Percentiles rank a stretch among this genome's conserved stretches.
phyloP scores from a whole-genome alignment of 768 basidiomycete genomes.

The Auricularia heimuer region DNA sequence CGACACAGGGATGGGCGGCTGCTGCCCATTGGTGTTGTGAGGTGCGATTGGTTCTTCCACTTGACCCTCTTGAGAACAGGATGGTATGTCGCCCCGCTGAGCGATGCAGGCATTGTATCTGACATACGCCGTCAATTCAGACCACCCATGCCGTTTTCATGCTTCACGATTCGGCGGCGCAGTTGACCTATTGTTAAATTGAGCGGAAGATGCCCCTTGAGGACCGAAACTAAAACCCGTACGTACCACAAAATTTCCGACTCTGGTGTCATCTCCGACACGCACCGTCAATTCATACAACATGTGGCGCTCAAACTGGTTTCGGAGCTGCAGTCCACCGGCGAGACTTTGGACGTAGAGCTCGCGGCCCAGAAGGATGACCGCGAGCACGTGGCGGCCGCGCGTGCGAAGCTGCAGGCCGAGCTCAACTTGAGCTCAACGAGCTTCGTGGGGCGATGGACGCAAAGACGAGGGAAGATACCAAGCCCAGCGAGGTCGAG shows the following conservation, averaged over 20 bases:
- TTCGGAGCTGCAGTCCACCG: conserved; percentile 56
- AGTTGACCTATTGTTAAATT: no score
- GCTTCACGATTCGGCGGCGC: no score
- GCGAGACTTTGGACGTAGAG: conserved; percentile 56
- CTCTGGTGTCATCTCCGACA: no score
- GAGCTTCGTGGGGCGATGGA: conserved; percentile 75
- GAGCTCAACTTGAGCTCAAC: conserved; percentile 49
- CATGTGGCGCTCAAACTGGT: conserved; percentile 41
- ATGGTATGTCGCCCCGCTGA: no score
- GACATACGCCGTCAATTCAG: no score
- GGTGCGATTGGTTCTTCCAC: conserved; percentile 93
- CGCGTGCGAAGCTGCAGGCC: conserved; percentile 55
- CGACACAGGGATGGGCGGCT: no score
- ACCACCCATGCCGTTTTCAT: no score
- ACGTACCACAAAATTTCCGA: no score
- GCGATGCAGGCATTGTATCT: no score
- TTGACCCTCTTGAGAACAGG: conserved; percentile 45
- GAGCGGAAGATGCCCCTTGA: no score
- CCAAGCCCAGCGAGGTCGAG: conserved; percentile 71
- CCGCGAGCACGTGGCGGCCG: conserved; percentile 33
- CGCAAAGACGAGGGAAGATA: conserved; percentile 81
- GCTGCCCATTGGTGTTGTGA: conserved; percentile 97
- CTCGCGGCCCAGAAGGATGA: conserved; percentile 51
- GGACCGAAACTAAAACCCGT: no score
- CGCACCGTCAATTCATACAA: no score